Conservation (phyloP, 2,329 filamentous ascomycete species). For the Colletotrichum sp. region DNA sequence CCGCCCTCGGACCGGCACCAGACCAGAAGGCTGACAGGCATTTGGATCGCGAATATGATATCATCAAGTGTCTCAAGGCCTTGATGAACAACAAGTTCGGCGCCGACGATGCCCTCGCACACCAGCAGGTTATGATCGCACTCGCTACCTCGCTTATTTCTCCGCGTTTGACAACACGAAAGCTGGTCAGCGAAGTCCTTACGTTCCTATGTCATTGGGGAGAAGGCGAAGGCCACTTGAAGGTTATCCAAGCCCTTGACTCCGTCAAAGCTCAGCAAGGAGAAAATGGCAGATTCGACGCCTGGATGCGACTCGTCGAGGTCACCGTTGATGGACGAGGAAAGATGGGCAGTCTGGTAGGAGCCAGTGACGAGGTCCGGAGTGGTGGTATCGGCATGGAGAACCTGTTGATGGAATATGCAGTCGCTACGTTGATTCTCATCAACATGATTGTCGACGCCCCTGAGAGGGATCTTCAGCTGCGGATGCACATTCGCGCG, state of each 20-base stretch:
- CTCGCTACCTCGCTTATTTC: constrained; percentile 88
- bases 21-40: constrained; percentile 73
- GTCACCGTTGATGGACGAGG: constrained; percentile 96
- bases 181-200: constrained; percentile 93
- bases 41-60: constrained; percentile 92
- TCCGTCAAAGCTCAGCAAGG: constrained; percentile 85
- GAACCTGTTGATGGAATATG: constrained; percentile 98
- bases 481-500: constrained; percentile 91
- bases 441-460: constrained; percentile 97
- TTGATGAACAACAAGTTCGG: constrained; percentile 99
- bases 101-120: constrained; percentile 89
- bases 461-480: constrained; percentile 84
- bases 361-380: constrained; percentile 93
- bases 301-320: constrained; percentile 98
- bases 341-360: constrained; percentile 98
- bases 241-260: constrained; percentile 93
- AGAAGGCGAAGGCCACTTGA: constrained; percentile 85
- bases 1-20: constrained; percentile 70
- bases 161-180: constrained; percentile 87
- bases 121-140: constrained; percentile 89
- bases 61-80: constrained; percentile 96
- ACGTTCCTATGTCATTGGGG: constrained; percentile 97
- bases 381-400: constrained; percentile 98
- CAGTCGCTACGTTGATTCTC: constrained; percentile 90
- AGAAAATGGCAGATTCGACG: constrained; percentile 95